These are phyloP conservation scores for Teunomyces stri DNA, from an alignment of 805 yeast species.

Conservation along the genomic window DNA sequence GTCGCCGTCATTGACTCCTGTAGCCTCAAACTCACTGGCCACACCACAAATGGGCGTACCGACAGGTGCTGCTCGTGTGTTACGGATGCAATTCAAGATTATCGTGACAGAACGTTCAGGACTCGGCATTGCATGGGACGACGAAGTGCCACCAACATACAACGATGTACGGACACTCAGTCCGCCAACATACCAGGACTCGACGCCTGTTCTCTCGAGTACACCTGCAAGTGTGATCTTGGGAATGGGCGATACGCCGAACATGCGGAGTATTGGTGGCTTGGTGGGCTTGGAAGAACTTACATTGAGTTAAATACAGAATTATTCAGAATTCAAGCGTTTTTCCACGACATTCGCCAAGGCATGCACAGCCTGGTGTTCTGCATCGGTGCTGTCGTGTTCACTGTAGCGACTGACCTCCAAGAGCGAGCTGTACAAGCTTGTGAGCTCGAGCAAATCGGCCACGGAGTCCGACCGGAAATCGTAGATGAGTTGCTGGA, in stretches of 20 bases:
- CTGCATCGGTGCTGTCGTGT: constrained; percentile 4
- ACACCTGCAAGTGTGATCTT: constrained; percentile 32
- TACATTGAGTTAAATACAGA: neutral
- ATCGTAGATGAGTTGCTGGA: constrained; percentile 51
- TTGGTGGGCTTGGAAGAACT: constrained; percentile 29
- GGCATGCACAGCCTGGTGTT: constrained; percentile 11
- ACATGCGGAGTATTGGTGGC: constrained; percentile 25
- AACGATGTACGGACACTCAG: constrained; percentile 77
- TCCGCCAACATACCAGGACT: constrained; percentile 72
- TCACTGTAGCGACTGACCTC: constrained; percentile 24
- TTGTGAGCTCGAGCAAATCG: constrained; percentile 47
- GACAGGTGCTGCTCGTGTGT: constrained; percentile 92
- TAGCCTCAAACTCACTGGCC: constrained; percentile 14
- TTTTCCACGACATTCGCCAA: constrained; percentile 13
- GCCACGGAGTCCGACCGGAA: constrained; percentile 46
- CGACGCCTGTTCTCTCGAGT: constrained; percentile 10
- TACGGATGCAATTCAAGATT: constrained; percentile 92
- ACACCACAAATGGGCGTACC: constrained; percentile 57
- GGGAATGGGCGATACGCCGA: constrained; percentile 46
- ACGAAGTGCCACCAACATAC: constrained; percentile 97
- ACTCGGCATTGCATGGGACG: constrained; percentile 96
- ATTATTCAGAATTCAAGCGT: constrained; percentile 4
- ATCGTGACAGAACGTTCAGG: constrained; percentile 87
- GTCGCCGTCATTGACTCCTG: constrained; percentile 22
- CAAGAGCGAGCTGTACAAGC: constrained; percentile 42